These are phyloP conservation scores for Russula dissimulans DNA, from an alignment of 768 basidiomycete species.

Conservation along the genomic window DNA sequence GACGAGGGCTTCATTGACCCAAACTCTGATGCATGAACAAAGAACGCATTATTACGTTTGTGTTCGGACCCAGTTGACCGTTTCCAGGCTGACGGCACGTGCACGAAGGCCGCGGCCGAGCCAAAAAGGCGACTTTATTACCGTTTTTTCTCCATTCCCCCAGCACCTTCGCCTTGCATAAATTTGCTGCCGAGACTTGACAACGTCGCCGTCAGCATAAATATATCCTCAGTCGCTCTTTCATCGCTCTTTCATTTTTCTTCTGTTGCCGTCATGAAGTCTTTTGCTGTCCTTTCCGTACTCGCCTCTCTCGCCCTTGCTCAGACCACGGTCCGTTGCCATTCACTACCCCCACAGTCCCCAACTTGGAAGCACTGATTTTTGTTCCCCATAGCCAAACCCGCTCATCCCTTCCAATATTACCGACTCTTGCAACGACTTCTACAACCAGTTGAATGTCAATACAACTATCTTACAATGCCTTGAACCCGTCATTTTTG, in stretches of 20 bases:
- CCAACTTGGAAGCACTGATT: constrained; percentile 24
- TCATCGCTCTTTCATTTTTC: constrained; percentile 1
- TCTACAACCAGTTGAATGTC: constrained; percentile 53
- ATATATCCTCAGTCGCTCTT: constrained; percentile 6
- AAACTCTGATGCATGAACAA: too few relatives aligned
- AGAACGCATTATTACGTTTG: too few relatives aligned
- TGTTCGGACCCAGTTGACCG: too few relatives aligned
- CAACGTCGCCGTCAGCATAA: not conserved
- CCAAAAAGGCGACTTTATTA: not conserved
- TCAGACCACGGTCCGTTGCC: constrained; percentile 25
- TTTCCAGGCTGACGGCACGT: too few relatives aligned
- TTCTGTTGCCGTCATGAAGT: constrained; percentile 37
- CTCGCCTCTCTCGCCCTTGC: constrained; percentile 43
- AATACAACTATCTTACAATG: constrained; percentile 52
- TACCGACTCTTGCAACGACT: constrained; percentile 43
- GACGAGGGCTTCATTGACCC: too few relatives aligned
- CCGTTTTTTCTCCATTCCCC: not conserved
- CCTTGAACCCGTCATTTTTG: constrained; percentile 49
- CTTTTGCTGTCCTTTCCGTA: constrained; percentile 43
- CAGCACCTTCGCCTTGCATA: not conserved
- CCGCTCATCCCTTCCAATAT: constrained; percentile 64
- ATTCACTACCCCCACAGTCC: not conserved
- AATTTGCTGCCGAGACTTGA: not conserved
- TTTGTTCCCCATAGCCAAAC: constrained; percentile 21
- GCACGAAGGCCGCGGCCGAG: too few relatives aligned